Base-by-base conservation (phyloP, 2,329 filamentous ascomycete genomes). In the Cadophora sp. region DNA sequence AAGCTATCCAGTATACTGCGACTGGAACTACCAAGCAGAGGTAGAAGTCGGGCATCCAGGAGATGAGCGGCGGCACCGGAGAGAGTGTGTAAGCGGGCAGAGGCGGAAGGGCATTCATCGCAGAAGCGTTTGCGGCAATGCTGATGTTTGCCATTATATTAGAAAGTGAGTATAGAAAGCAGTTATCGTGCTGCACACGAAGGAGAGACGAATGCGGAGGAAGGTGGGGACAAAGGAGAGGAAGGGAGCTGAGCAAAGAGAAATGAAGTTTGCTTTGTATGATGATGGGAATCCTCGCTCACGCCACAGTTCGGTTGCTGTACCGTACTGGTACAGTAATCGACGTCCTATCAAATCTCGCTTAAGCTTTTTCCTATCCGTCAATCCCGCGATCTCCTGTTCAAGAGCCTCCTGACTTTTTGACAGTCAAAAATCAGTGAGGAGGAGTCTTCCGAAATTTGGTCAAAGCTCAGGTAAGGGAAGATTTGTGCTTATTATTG, bases 1-100 rank as follows among this genome's bases (percentile, higher is more conserved):
- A 98, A 37, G 97, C 82, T 26, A 83, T 81, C 96, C 96, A 99
- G 85, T 99, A 99, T 67, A 91, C 92, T 75, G 93, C 79, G 69
- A 97, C 86, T 34, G 94, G 94, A 16, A 92, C 83, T 58, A 94
- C 79, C 68, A 97, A 84, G 56, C 92, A 88, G 31, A 97, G 83
- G 80, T 92, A 89, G 76, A 91, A 91, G 81, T 99, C 96, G 68
- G 94, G 89, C 22, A 97, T 85, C 80, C 90, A 91, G 51, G 92
- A 83, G 68, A 97, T 79, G 65, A 97, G 84, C 66, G 93, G 88
- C 70, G 89, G 86, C 56, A 91, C 88, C 9, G 89, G 89, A 72
- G 84, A 84, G 66, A 96, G 83, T 27, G 88, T 89, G 83, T 97
- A 97, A n/a, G 86, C 81, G 60, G 96, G 95, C 55, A 98, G 89